Conservation (phyloP, 345 rosid species). For the Excoecaria cochinchinensis region DNA sequence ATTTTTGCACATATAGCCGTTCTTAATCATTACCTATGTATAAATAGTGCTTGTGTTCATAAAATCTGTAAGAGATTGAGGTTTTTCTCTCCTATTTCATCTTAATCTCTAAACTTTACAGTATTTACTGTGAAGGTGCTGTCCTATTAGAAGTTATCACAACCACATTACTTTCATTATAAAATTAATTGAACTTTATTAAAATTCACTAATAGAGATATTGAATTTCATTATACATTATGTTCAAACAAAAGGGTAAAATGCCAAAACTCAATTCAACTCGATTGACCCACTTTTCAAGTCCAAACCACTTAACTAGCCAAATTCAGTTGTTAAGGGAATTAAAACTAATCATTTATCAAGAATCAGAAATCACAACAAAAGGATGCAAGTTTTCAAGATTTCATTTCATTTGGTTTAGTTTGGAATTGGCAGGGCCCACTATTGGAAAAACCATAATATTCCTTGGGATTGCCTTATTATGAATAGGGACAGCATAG, state of each 20-base stretch:
- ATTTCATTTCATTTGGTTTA: not conserved
- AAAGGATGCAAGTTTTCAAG: not conserved
- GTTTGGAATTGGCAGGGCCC: not conserved
- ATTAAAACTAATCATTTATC: not conserved
- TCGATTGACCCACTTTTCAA: not conserved
- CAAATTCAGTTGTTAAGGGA: not conserved
- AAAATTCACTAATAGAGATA: not conserved
- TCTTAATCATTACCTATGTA: no score
- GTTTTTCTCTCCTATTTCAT: no score
- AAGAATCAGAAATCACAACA: not conserved
- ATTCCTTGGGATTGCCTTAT: not conserved
- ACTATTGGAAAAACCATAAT: not conserved
- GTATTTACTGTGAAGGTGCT: no score
- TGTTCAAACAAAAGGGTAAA: not conserved
- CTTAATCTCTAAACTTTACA: no score
- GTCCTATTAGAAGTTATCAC: not conserved
- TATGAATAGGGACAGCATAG: not conserved
- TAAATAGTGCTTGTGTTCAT: no score
- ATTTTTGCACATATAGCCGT: no score
- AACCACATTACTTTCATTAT: not conserved
- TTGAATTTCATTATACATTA: no score
- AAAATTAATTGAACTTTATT: not conserved
- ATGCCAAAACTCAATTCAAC: not conserved
- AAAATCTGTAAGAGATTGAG: no score
- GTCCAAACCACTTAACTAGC: not conserved